Evolutionary conservation across 768 basidiomycete species (phyloP).

Genomic region (Hysterangium stoloniferum): DNA sequence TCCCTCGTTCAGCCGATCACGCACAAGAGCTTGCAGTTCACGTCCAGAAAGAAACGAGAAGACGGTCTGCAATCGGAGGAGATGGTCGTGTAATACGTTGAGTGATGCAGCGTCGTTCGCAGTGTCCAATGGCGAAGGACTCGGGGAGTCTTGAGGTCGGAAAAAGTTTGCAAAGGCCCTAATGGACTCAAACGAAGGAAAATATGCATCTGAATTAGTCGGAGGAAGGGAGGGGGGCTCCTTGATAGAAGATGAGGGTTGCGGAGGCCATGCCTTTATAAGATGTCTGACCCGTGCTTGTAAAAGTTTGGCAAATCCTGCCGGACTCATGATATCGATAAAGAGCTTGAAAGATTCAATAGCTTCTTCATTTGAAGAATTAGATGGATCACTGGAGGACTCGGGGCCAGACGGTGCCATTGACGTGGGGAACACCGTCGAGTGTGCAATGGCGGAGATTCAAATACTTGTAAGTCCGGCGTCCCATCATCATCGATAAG

Average conservation of each 20-base stretch:
- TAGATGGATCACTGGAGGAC: not conserved
- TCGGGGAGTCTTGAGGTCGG: conserved; percentile 5
- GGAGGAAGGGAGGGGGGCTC: not conserved
- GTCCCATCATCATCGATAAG: conserved; percentile 12
- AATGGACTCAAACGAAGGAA: conserved; percentile 1
- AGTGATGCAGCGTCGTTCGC: not conserved
- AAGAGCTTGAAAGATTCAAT: conserved; percentile 5
- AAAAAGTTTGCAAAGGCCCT: conserved; percentile 9
- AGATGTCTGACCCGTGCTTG: conserved; percentile 5
- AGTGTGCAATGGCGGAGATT: conserved; percentile 6
- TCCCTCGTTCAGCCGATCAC: conserved; percentile 1
- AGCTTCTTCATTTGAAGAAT: not conserved
- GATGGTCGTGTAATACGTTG: not conserved
- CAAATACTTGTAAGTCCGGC: conserved; percentile 2
- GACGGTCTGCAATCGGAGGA: conserved; percentile 7
- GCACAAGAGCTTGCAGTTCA: conserved; percentile 5
- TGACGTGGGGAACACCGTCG: conserved; percentile 11
- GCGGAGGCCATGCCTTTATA: conserved; percentile 6
- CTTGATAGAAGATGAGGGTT: not conserved
- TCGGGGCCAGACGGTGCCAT: not conserved
- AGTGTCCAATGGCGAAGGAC: not conserved
- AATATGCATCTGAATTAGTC: not conserved
- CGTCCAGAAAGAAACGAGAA: conserved; percentile 1
- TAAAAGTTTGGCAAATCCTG: conserved; percentile 6
- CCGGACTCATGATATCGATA: conserved; percentile 6